Base-by-base conservation (phyloP, 2,329 filamentous ascomycete species). In the Nannizzia gypsea region DNA sequence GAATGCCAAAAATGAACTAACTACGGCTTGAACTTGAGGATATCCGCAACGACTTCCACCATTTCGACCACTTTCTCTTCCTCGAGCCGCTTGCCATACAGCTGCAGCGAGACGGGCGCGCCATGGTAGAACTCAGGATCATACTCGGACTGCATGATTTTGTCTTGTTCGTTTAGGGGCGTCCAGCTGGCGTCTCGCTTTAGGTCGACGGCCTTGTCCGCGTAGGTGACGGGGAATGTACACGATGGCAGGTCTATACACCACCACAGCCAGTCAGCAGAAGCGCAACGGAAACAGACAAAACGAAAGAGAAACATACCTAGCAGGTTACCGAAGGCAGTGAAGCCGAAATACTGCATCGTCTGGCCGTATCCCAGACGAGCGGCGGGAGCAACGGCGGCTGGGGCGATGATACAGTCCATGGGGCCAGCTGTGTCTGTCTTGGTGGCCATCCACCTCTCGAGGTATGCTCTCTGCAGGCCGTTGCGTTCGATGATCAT, bases 51-150 rank as follows among this genome's bases (percentile, higher is more conserved):
- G 20, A 73, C 66, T 20, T 69, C 70, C 13, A 69, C 68, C 69
- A 74, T 71, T 58, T 75, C 73, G 46, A 76, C 52, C 5, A 69
- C 67, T 50, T 71, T 70, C 63, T 68, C 68, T 50, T 70, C 68
- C 60, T 71, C 69, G 8, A 69, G 61, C 20, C 68, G 58, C 36
- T 62, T 62, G 6, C 68, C 67, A 2, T 67, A 61, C 26, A 69
- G 59, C 56, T 70, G 68, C 61, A 70, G 58, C 4, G 66, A 66
- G 13, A 70, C 68, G 4, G 68, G 68, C 2, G 67, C 67, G 22
- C 68, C 66, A 31, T 70, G 64, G 59, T 70, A 70, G 61, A 71
- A 69, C 8, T 69, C 67, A 2, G 67, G 63, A 24, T 63, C 62
- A 58, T 66, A 70, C 31, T 69, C 68, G 1, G 59, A 61, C 44